Percentiles rank a stretch among this genome's conserved stretches.
Evolutionary conservation across 768 basidiomycete genomes (phyloP).

Genomic region (Chalciporus chontae): DNA sequence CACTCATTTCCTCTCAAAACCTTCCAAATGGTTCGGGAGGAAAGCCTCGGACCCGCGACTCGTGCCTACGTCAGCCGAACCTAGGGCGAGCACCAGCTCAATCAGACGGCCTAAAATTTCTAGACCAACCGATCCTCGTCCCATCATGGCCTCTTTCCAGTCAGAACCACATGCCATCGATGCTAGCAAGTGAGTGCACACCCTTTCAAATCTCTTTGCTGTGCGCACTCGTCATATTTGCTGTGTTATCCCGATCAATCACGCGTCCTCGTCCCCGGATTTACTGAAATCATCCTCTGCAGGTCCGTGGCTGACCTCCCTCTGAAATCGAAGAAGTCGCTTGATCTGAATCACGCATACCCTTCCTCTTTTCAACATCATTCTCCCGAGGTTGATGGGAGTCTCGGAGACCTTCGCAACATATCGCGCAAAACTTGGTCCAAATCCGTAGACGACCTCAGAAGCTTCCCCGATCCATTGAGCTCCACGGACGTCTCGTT

Average conservation of each 20-base stretch:
- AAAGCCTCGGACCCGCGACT: constrained; percentile 53
- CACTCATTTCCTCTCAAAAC: constrained; percentile 61
- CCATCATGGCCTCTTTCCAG: constrained; percentile 49
- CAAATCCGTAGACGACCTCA: constrained; percentile 74
- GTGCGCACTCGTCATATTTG: constrained; percentile 3
- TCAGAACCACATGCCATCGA: constrained; percentile 47
- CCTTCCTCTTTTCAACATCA: constrained; percentile 31
- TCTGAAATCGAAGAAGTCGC: constrained; percentile 40
- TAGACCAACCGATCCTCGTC: constrained; percentile 77
- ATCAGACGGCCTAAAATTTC: constrained; percentile 76
- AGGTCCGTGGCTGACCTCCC: constrained; percentile 71
- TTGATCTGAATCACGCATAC: constrained; percentile 37
- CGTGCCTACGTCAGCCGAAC: constrained; percentile 38
- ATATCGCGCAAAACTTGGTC: constrained; percentile 77
- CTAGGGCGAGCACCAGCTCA: constrained; percentile 47
- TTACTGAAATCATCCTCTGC: constrained; percentile 20
- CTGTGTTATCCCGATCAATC: constrained; percentile 1
- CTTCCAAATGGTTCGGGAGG: constrained; percentile 70
- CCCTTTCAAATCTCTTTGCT: neutral
- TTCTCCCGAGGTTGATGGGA: constrained; percentile 29
- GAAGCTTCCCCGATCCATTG: constrained; percentile 43
- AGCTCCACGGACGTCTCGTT: constrained; percentile 44
- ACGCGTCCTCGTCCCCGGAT: constrained; percentile 2
- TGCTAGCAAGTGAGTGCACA: constrained; percentile 49
- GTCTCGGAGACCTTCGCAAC: constrained; percentile 62